Evolutionary conservation across 2,329 filamentous ascomycete genomes (phyloP).

Genomic region (Chrysoporthe cubensis): DNA sequence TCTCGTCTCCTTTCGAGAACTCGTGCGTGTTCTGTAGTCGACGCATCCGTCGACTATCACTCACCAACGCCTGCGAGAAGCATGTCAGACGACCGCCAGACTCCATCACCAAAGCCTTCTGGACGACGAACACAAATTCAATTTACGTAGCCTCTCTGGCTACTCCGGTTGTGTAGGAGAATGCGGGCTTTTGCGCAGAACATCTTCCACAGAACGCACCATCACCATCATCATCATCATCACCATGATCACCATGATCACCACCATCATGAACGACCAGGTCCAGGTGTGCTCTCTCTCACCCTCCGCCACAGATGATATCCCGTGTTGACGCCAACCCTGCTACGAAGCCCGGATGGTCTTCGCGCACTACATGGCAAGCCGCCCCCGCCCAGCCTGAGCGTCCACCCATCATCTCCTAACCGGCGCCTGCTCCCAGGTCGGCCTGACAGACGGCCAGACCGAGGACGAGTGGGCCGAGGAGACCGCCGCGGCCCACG

Average conservation of each 20-base stretch:
- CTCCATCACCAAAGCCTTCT: background rate
- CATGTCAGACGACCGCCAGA: background rate
- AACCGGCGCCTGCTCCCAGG: constrained; percentile 27
- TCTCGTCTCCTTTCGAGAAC: background rate
- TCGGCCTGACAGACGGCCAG: constrained; percentile 41
- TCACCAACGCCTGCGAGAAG: background rate
- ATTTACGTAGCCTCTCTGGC: background rate
- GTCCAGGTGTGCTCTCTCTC: background rate
- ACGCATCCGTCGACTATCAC: background rate
- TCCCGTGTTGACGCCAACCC: no score
- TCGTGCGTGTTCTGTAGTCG: background rate
- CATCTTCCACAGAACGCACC: constrained; percentile 9
- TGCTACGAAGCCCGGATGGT: constrained; percentile 28
- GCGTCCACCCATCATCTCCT: background rate
- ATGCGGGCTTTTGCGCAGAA: constrained; percentile 20
- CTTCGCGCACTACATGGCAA: constrained; percentile 38
- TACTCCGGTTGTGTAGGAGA: background rate
- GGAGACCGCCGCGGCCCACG: constrained; percentile 41
- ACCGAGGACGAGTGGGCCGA: constrained; percentile 37
- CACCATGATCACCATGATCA: background rate
- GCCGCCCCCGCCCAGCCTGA: background rate
- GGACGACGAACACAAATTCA: background rate
- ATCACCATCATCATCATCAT: constrained; percentile 2
- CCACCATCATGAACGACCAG: background rate
- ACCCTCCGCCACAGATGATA: background rate